A percentile compares a stretch with the other conserved stretches of the same genome.
phyloP scores from a whole-genome alignment of 768 basidiomycete genomes.

The Tylopilus rubrobrunneus region DNA sequence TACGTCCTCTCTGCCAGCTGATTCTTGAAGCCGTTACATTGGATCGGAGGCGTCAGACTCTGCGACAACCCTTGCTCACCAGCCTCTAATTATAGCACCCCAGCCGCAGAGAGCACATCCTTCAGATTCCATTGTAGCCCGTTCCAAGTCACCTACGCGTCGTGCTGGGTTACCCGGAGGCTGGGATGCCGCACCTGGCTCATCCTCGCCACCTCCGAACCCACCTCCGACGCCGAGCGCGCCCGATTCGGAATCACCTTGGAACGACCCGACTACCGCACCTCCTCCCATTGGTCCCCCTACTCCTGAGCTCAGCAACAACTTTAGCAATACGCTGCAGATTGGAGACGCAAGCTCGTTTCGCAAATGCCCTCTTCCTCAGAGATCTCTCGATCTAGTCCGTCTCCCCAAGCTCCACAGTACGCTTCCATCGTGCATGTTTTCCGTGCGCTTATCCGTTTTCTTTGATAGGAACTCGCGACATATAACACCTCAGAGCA shows the following conservation, averaged over 20 bases:
- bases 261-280: not conserved
- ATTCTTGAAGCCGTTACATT: conserved; percentile 36
- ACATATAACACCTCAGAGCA: conserved; percentile 14
- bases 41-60: conserved; percentile 13
- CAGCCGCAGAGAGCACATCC: conserved; percentile 6
- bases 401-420: conserved; percentile 17
- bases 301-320: conserved; percentile 6
- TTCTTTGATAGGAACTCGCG: not conserved
- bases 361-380: conserved; percentile 17
- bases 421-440: not conserved
- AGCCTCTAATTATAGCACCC: conserved; percentile 13
- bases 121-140: conserved; percentile 1
- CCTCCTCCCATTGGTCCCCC: not conserved
- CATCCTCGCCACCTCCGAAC: conserved; percentile 6
- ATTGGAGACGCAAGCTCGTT: conserved; percentile 24
- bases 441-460: not conserved
- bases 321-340: conserved; percentile 21
- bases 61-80: conserved; percentile 3
- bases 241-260: conserved; percentile 1
- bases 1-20: conserved; percentile 51
- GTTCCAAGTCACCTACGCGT: conserved; percentile 18
- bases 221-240: not conserved
- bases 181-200: conserved; percentile 17
- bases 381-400: conserved; percentile 11
- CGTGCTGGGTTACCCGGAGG: conserved; percentile 19